Base-by-base conservation (phyloP, 768 basidiomycete species). In the Strobilomyces echinocephalus region DNA sequence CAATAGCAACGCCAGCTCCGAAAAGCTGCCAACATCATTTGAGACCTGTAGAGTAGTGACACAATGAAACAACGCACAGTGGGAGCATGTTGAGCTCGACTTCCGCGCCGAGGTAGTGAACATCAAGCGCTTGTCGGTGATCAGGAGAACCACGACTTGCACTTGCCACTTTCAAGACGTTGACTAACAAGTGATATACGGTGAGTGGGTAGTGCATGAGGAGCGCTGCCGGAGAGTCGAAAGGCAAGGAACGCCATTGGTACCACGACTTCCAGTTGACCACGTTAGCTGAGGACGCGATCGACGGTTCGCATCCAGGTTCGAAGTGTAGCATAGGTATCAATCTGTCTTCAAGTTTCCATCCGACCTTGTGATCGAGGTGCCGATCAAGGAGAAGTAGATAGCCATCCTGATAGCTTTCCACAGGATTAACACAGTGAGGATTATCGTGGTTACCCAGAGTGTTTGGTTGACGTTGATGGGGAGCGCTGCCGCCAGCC, bases 221-320 rank as follows among this genome's bases (percentile, higher is more conserved):
- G 35, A 79, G 65, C 24, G 70, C 74, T 0, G 74, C 76, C 8
- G 76, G 74, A 20, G 76, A 76, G 24, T 63, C 62, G 36, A 76
- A 61, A 34, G 77, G 71, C 20, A 79, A 60, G 44, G 70, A 67
- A 35, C 78, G 72, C 78, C 77, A 78, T 44, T 68, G 55, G 59
- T 78, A 74, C 65, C 76, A 79, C 24, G 73, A 71, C 31, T 63
- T 66, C 78, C 78, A 79, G 52, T 69, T 73, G 26, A 61, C 57
- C 33, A 74, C 60, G 18, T 69, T 64, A 30, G 50, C 60, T 46
- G 66, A 54, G 55, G 68, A 58, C 58, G 58, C 54, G 12, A 69
- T 63, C 31, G 48, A 46, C 2, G 60, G 68, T 46, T 73, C 69
- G 28, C 60, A 53, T 15, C 60, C 61, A 31, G 60, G 55, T 38